Evolutionary conservation across 495 filamentous ascomycete species (phyloP).

Genomic region (Opeltia flavorubescens): DNA sequence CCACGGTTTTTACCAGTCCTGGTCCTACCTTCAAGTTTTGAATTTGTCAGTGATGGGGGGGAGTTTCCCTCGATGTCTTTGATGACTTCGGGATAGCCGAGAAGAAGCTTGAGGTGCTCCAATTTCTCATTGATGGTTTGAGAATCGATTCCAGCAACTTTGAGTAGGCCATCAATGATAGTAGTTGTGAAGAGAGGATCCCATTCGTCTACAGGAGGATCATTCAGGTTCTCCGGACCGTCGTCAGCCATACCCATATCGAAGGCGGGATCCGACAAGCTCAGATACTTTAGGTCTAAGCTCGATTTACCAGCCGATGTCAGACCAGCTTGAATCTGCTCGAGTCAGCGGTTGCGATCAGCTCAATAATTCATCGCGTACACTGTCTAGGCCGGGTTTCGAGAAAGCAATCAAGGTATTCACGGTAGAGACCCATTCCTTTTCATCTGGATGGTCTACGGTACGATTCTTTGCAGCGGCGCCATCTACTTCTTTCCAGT

Average conservation of each 20-base stretch:
- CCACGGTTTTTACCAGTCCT: too few species aligned
- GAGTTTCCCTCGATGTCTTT: not conserved
- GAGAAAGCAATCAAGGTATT: slow-evolving; percentile 5
- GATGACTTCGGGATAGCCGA: not conserved
- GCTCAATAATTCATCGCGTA: not conserved
- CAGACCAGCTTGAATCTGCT: not conserved
- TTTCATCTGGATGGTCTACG: not conserved
- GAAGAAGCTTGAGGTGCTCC: not conserved
- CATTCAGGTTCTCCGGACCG: not conserved
- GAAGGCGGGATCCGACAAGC: not conserved
- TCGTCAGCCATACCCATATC: not conserved
- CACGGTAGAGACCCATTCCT: not conserved
- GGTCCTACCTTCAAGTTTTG: too few species aligned
- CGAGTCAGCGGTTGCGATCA: not conserved
- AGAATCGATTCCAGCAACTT: not conserved
- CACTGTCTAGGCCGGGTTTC: not conserved
- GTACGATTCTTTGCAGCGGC: not conserved
- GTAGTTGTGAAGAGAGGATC: slow-evolving; percentile 2
- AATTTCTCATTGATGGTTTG: not conserved
- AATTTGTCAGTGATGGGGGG: too few species aligned
- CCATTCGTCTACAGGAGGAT: not conserved
- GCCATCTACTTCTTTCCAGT: not conserved
- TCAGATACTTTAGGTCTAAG: not conserved
- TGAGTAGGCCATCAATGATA: not conserved
- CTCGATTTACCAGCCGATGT: not conserved